Evolutionary conservation across 768 basidiomycete genomes (phyloP), one percentile per base, ranked within the genome.

Genomic region (Paxillus involutus): DNA sequence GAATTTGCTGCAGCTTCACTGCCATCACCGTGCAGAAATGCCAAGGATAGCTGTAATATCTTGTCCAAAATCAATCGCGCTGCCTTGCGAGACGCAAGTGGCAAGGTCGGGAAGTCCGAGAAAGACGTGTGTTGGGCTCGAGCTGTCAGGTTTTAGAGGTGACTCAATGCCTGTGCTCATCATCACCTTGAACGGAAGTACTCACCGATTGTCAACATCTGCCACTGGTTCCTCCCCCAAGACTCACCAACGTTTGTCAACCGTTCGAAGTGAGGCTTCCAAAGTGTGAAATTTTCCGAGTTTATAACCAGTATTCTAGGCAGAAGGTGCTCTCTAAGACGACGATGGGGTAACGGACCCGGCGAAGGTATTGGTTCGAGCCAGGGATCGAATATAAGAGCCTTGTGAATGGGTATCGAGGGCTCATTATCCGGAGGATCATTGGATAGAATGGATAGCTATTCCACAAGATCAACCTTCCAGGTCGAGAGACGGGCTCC

Each of bases 361-460:
- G 82, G 88, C 37, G 75, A 66, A 7, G 85, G 78, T 21, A 91
- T 63, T 16, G 91, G 89, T 52, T 93, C 89, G 8, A 93, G 70
- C 91, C 92, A 94, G 17, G 92, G 92, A 69, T 94, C 92, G 16
- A 91, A 77, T 19, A 87, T 75, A 19, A 94, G 64, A 9, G 79
- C 82, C 44, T 80, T 79, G 6, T 73, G 68, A 47, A 89, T 70
- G 0, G 85, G 85, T 51, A 92, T 74, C 3, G 61, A 64, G 12
- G 63, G 43, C 52, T 78, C 72, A 3, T 67, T 68, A 26, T 67
- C 65, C 16, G 79, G 21, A 21, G 21, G 21, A 21, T 21, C 21
- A 21, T 21, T 21, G 21, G 21, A 2, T 3, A 21, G 21, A 21
- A 21, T 21, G 21, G 21, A 21, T 21, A 21, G 21, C 21, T 21